phyloP scores from a whole-genome alignment of 345 rosid species.

The Limnanthes douglasii region DNA sequence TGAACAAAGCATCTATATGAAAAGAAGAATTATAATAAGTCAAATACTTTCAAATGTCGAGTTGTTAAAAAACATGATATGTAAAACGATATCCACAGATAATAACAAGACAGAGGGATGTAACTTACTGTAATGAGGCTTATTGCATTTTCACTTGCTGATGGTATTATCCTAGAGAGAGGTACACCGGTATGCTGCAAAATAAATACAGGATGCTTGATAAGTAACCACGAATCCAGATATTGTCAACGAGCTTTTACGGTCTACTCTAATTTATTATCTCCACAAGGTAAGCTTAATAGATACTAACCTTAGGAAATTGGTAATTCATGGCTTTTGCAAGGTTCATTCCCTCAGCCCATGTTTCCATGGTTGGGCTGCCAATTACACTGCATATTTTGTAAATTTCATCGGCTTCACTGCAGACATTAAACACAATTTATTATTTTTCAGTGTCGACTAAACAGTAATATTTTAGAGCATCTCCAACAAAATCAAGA shows the following conservation, averaged over 20 bases:
- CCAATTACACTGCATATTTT: conserved; percentile 88
- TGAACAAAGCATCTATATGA: conserved; percentile 64
- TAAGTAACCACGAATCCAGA: too few species aligned
- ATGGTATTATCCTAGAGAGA: conserved; percentile 47
- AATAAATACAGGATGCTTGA: too few species aligned
- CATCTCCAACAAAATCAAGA: too few species aligned
- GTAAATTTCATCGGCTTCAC: conserved; percentile 95
- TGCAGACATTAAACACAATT: conserved; percentile 23
- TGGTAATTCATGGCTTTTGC: conserved; percentile 68
- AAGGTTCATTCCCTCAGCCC: conserved; percentile 83
- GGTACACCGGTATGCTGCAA: conserved; percentile 48
- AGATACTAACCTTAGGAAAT: conserved; percentile 44
- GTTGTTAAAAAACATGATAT: background rate
- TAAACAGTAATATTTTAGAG: too few species aligned
- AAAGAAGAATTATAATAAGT: too few species aligned
- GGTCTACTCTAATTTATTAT: too few species aligned
- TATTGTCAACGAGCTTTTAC: too few species aligned
- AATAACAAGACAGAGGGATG: background rate
- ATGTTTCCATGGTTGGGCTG: conserved; percentile 55
- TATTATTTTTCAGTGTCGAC: too few species aligned
- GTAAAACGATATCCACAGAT: too few species aligned
- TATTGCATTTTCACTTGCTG: conserved; percentile 61
- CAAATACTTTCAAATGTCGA: background rate
- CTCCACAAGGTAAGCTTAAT: background rate
- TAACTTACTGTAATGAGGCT: conserved; percentile 40